A percentile compares a stretch with the other conserved stretches of the same genome.
Conservation (phyloP, 192 early-diverging fungal species). For the Backusella circina region DNA sequence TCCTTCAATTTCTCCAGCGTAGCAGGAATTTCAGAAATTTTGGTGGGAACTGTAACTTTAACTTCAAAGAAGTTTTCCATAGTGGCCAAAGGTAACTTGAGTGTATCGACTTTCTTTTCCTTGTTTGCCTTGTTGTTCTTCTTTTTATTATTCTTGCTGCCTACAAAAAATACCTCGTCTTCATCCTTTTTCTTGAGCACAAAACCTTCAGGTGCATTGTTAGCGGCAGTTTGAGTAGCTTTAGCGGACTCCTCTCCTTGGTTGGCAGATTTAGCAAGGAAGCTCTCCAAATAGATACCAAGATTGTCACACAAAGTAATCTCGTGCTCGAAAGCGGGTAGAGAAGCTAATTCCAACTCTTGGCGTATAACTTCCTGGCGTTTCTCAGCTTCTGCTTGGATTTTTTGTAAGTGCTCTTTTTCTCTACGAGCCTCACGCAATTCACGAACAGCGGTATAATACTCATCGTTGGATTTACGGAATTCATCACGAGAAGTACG, state of each 20-base stretch:
- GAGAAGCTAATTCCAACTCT: slow-evolving; percentile 81
- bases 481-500: slow-evolving; percentile 64
- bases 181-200: slow-evolving; percentile 74
- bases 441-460: slow-evolving; percentile 64
- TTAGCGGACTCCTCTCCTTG: slow-evolving; percentile 20
- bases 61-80: slow-evolving; percentile 76
- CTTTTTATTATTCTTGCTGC: slow-evolving; percentile 56
- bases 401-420: slow-evolving; percentile 62
- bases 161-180: slow-evolving; percentile 79
- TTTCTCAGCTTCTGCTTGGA: slow-evolving; percentile 64
- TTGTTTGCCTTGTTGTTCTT: slow-evolving; percentile 48
- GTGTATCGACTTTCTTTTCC: slow-evolving; percentile 36
- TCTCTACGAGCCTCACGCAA: slow-evolving; percentile 60
- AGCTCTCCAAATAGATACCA: slow-evolving; percentile 64
- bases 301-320: slow-evolving; percentile 80
- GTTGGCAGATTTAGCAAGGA: slow-evolving; percentile 40
- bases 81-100: slow-evolving; percentile 73
- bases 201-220: slow-evolving; percentile 70
- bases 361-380: slow-evolving; percentile 64
- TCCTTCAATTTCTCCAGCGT: slow-evolving; percentile 70
- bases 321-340: slow-evolving; percentile 84
- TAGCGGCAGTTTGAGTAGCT: not conserved
- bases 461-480: slow-evolving; percentile 71
- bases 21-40: slow-evolving; percentile 58
- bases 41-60: slow-evolving; percentile 77